These are phyloP conservation scores for Solanum verrucosum DNA, from an alignment of 257 asterid species.

Conservation along the genomic window DNA sequence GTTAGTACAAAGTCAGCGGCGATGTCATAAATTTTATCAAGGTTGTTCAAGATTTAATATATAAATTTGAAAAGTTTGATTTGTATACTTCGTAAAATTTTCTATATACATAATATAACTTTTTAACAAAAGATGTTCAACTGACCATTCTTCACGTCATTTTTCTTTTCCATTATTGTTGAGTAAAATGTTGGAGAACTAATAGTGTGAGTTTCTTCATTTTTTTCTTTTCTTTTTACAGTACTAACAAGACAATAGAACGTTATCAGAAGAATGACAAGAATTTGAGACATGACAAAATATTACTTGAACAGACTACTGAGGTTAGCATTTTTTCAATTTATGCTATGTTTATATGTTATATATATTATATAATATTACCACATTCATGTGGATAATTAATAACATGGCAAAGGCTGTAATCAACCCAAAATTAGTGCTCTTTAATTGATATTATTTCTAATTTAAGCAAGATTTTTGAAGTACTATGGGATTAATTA, in stretches of 20 bases:
- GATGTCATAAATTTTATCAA: not conserved
- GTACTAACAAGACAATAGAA: conserved; percentile 21
- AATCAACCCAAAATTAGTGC: no score
- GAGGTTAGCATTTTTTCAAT: conserved; percentile 17
- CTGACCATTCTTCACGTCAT: not conserved
- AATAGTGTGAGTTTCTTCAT: not conserved
- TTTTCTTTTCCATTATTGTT: not conserved
- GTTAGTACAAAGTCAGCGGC: not conserved
- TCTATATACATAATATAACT: not conserved
- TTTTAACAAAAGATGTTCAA: not conserved
- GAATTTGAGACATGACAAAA: not conserved
- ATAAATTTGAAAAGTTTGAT: no score
- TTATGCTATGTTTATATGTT: not conserved
- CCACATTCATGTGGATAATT: no score
- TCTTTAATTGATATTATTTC: no score
- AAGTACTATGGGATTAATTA: no score
- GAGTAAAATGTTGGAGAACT: not conserved
- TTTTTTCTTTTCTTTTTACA: not conserved
- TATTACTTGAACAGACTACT: not conserved
- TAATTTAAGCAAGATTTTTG: no score
- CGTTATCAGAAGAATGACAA: conserved; percentile 28
- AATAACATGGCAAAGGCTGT: no score
- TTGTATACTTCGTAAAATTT: not conserved
- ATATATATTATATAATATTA: no score
- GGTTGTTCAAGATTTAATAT: no score